Percentiles rank a stretch among this genome's conserved stretches.
These are phyloP conservation scores for Cladophialophora exuberans DNA, from an alignment of 2,329 filamentous ascomycete species.

Conservation along the genomic window DNA sequence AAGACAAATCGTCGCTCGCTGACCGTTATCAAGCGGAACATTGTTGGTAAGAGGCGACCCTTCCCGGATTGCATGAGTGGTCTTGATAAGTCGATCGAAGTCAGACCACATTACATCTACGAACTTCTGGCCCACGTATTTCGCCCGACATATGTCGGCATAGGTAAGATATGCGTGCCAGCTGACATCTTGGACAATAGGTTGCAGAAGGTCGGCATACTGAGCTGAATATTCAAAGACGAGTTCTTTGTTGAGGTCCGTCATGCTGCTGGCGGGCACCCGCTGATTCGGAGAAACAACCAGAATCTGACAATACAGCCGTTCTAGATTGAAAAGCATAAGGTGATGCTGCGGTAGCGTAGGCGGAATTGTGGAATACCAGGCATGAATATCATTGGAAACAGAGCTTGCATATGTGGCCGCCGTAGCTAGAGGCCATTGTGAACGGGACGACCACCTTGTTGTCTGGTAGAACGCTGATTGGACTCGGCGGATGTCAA, in stretches of 20 bases:
- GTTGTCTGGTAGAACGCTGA: slow-evolving; percentile 89
- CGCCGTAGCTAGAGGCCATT: slow-evolving; percentile 73
- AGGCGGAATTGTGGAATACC: slow-evolving; percentile 76
- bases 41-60: slow-evolving; percentile 14
- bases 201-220: slow-evolving; percentile 76
- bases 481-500: slow-evolving; percentile 81
- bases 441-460: slow-evolving; percentile 60
- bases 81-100: slow-evolving; percentile 48
- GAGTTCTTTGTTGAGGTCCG: slow-evolving; percentile 74
- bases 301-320: slow-evolving; percentile 89
- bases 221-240: slow-evolving; percentile 85
- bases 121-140: slow-evolving; percentile 66
- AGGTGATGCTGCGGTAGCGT: slow-evolving; percentile 67
- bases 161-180: slow-evolving; percentile 77
- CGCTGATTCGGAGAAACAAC: slow-evolving; percentile 79
- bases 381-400: slow-evolving; percentile 66
- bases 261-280: slow-evolving; percentile 64
- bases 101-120: slow-evolving; percentile 60
- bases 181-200: slow-evolving; percentile 62
- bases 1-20: slow-evolving; percentile 28
- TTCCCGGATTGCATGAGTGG: slow-evolving; percentile 21
- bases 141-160: slow-evolving; percentile 82
- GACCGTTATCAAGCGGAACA: slow-evolving; percentile 28
- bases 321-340: slow-evolving; percentile 81
- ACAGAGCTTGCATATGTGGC: slow-evolving; percentile 50